phyloP scores from a whole-genome alignment of 768 basidiomycete genomes.

The Tylopilus felleus region DNA sequence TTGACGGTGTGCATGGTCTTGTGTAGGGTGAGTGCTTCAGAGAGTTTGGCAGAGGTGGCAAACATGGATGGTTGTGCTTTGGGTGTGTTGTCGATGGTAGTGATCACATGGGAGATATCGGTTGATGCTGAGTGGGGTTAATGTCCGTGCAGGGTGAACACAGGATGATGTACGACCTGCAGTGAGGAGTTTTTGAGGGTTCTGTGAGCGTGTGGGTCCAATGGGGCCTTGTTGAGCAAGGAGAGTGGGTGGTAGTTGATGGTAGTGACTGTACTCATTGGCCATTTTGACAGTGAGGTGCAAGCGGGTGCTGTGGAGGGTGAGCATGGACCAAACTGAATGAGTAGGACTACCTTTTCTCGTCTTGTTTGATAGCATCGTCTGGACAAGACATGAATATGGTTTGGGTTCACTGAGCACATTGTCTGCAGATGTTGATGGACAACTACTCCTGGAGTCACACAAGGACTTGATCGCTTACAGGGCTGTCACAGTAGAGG shows the following conservation, averaged over 20 bases:
- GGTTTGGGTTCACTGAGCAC: constrained; percentile 69
- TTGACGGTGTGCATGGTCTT: constrained; percentile 94
- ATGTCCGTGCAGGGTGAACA: background rate
- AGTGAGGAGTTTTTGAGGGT: constrained; percentile 64
- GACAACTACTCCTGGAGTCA: no score
- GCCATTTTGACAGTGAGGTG: constrained; percentile 81
- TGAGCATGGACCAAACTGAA: background rate
- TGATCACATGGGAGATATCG: constrained; percentile 66
- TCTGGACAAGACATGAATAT: constrained; percentile 67
- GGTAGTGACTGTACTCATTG: constrained; percentile 86
- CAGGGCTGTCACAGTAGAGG: no score
- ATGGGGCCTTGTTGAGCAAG: constrained; percentile 78
- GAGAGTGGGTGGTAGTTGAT: constrained; percentile 77
- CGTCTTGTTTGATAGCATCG: constrained; percentile 60
- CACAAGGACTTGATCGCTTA: no score
- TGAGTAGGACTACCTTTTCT: constrained; percentile 54
- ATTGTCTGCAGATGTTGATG: constrained; percentile 54
- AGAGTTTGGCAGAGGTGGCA: constrained; percentile 59
- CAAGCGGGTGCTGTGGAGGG: constrained; percentile 48
- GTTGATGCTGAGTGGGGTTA: constrained; percentile 26
- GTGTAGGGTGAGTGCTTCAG: constrained; percentile 85
- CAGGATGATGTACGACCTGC: constrained; percentile 53
- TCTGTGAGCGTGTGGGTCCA: constrained; percentile 69
- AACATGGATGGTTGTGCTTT: constrained; percentile 68
- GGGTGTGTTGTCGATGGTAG: constrained; percentile 73